A percentile compares a stretch with the other conserved stretches of the same genome.
Conservation (phyloP, 768 basidiomycete genomes). For the Tylopilus balloui region DNA sequence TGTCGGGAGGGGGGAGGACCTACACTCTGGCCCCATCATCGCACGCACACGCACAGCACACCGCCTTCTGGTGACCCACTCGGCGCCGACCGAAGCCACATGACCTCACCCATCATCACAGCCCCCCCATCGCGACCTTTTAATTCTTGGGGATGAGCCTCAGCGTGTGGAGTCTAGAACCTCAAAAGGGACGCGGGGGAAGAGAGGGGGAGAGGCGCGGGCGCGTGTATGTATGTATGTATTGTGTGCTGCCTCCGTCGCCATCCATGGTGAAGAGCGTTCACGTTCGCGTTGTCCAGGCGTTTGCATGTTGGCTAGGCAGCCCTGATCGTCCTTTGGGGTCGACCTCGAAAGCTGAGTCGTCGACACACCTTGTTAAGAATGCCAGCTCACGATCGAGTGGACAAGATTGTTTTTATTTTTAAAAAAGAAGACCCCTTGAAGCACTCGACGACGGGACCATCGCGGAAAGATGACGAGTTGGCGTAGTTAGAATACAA, state of each 20-base stretch:
- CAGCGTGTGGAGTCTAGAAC: no score
- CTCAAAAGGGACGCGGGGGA: constrained; percentile 2
- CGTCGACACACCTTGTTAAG: constrained; percentile 15
- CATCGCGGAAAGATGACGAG: constrained; percentile 13
- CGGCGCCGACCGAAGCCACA: constrained; percentile 9
- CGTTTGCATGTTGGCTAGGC: not conserved
- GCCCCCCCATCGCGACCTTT: constrained; percentile 15
- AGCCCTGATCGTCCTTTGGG: constrained; percentile 17
- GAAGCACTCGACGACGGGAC: constrained; percentile 8
- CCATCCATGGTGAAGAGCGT: constrained; percentile 7
- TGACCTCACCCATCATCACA: constrained; percentile 8
- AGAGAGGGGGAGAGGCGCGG: not conserved
- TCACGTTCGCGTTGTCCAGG: not conserved
- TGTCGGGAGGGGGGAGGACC: no score
- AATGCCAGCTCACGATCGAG: constrained; percentile 10
- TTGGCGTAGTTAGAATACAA: constrained; percentile 14
- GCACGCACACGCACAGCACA: no score
- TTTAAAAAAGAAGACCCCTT: constrained; percentile 19
- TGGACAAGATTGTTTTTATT: no score
- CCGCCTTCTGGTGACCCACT: constrained; percentile 14
- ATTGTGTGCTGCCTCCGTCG: constrained; percentile 7
- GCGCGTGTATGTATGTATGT: not conserved
- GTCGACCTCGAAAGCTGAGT: constrained; percentile 8
- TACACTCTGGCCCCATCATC: no score
- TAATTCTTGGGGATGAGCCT: constrained; percentile 18